phyloP scores from a whole-genome alignment of 108 stramenopile genomes.

The Conticribra weissflogii region DNA sequence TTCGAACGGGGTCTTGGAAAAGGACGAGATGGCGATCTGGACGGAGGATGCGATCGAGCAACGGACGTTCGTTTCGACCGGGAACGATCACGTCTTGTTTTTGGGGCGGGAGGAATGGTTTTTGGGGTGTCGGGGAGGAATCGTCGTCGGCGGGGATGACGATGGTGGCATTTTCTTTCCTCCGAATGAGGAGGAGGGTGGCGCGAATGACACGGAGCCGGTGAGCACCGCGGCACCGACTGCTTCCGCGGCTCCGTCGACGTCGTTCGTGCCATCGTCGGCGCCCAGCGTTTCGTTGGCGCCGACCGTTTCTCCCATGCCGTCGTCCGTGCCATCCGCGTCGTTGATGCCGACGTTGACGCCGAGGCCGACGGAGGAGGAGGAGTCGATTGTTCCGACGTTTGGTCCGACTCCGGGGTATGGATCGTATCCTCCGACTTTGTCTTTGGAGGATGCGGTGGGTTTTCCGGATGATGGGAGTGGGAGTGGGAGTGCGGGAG shows the following conservation, averaged over 20 bases:
- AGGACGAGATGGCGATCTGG: neutral
- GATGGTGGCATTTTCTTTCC: neutral
- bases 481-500: no score
- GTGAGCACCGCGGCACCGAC: neutral
- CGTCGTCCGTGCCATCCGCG: no score
- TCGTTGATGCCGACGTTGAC: no score
- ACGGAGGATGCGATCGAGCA: neutral
- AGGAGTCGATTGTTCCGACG: no score
- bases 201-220: no score
- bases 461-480: no score
- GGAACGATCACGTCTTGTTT: slow-evolving; percentile 42
- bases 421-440: no score
- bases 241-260: neutral
- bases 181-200: no score
- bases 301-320: neutral
- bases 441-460: no score
- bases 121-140: no score
- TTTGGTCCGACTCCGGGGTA: neutral
- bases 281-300: neutral
- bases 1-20: neutral
- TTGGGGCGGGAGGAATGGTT: slow-evolving; percentile 18
- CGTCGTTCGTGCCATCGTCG: neutral
- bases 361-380: no score
- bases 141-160: neutral
- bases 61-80: slow-evolving; percentile 15